Percentiles rank a stretch among this genome's conserved stretches.
Conservation (phyloP, 345 rosid genomes). For the Eucalyptus rudis region DNA sequence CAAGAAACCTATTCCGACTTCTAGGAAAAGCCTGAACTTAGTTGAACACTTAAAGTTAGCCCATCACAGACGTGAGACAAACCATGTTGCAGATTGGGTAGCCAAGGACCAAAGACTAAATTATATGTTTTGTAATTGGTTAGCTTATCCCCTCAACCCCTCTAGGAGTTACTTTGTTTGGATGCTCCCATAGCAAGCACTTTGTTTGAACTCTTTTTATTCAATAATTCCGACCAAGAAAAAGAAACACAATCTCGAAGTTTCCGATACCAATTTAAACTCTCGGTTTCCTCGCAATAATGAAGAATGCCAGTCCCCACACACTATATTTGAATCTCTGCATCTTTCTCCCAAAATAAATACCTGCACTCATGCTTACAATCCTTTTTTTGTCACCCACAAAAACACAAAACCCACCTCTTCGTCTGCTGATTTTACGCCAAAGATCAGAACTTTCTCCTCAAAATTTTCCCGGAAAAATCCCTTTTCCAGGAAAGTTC, state of each 20-base stretch:
- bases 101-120: too few species aligned
- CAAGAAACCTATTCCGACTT: constrained; percentile 35
- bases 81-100: too few species aligned
- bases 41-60: too few species aligned
- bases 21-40: constrained; percentile 31
- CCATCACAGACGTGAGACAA: too few species aligned
- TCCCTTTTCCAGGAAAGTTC: neutral
- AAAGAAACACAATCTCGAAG: neutral
- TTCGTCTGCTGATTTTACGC: neutral
- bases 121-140: too few species aligned
- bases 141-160: too few species aligned
- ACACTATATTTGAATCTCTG: neutral
- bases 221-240: too few species aligned
- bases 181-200: too few species aligned
- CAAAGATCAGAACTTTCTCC: neutral
- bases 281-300: constrained; percentile 15
- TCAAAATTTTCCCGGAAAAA: neutral
- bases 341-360: neutral
- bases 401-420: neutral
- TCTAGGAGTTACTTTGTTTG: too few species aligned
- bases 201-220: too few species aligned
- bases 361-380: neutral
- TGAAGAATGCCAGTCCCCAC: neutral
- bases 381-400: neutral
- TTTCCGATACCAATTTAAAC: constrained; percentile 18